phyloP scores from a whole-genome alignment of 768 basidiomycete species.

The Leccinum truebloodii region DNA sequence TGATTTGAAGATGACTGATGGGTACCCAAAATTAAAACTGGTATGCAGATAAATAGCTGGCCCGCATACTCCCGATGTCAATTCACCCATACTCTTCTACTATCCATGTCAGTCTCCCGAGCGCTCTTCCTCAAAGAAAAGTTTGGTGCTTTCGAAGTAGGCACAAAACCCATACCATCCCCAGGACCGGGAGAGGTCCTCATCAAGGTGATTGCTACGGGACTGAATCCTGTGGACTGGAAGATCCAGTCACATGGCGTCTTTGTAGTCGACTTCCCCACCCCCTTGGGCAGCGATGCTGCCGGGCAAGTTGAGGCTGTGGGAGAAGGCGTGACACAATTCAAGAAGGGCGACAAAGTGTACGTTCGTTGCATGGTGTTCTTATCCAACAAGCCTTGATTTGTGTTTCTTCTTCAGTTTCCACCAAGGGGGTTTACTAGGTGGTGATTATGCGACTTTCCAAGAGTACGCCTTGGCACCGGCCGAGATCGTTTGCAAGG shows the following conservation, averaged over 20 bases:
- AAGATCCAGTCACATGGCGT: slow-evolving; percentile 17
- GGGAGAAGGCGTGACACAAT: slow-evolving; percentile 39
- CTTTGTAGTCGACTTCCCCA: slow-evolving; percentile 31
- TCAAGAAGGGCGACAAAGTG: slow-evolving; percentile 37
- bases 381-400: background rate
- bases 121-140: slow-evolving; percentile 23
- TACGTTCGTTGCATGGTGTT: background rate
- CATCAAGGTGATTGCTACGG: slow-evolving; percentile 41
- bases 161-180: slow-evolving; percentile 8
- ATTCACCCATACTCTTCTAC: background rate
- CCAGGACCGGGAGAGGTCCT: slow-evolving; percentile 47
- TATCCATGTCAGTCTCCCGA: slow-evolving; percentile 17
- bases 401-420: slow-evolving; percentile 18
- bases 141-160: slow-evolving; percentile 15
- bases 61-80: background rate
- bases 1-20: background rate
- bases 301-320: slow-evolving; percentile 42
- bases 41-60: background rate
- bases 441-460: slow-evolving; percentile 17
- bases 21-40: background rate
- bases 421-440: slow-evolving; percentile 7
- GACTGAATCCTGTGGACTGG: slow-evolving; percentile 48
- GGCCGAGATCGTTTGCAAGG: slow-evolving; percentile 24
- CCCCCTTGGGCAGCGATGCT: slow-evolving; percentile 39
- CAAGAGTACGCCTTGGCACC: slow-evolving; percentile 30